phyloP scores from a whole-genome alignment of 371 early-diverging fungal species.

The Rhizopus arrhizus region DNA sequence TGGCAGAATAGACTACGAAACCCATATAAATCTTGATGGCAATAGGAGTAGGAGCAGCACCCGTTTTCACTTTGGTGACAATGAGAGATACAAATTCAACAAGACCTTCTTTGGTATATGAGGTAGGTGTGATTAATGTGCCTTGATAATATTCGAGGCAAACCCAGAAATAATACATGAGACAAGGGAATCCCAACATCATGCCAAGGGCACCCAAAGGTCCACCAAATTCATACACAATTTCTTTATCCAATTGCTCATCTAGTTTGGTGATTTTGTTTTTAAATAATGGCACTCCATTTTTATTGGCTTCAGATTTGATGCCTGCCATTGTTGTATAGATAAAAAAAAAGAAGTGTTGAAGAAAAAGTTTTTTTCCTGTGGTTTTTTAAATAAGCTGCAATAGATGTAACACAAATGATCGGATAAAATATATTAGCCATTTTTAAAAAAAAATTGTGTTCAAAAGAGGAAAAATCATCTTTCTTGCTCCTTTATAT shows the following conservation, averaged over 20 bases:
- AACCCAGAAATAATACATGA: slow-evolving; percentile 77
- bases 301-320: slow-evolving; percentile 21
- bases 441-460: not conserved
- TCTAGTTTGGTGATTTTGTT: slow-evolving; percentile 46
- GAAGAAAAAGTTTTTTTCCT: not conserved
- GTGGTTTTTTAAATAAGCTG: not conserved
- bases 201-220: slow-evolving; percentile 67
- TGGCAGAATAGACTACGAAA: slow-evolving; percentile 58
- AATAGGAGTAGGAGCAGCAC: slow-evolving; percentile 57
- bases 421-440: not conserved
- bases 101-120: slow-evolving; percentile 42
- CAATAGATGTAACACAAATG: not conserved
- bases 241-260: slow-evolving; percentile 59
- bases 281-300: slow-evolving; percentile 51
- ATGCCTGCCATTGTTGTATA: not conserved
- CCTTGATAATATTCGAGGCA: slow-evolving; percentile 72
- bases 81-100: slow-evolving; percentile 42
- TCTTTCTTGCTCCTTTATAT: too few relatives aligned
- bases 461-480: too few relatives aligned
- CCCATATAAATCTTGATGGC: slow-evolving; percentile 65
- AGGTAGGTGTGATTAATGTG: slow-evolving; percentile 51
- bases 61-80: slow-evolving; percentile 40
- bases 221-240: slow-evolving; percentile 76
- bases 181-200: slow-evolving; percentile 71
- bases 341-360: not conserved